Evolutionary conservation across 441 rosid genomes (phyloP).

Genomic region (Capsella rubella): DNA sequence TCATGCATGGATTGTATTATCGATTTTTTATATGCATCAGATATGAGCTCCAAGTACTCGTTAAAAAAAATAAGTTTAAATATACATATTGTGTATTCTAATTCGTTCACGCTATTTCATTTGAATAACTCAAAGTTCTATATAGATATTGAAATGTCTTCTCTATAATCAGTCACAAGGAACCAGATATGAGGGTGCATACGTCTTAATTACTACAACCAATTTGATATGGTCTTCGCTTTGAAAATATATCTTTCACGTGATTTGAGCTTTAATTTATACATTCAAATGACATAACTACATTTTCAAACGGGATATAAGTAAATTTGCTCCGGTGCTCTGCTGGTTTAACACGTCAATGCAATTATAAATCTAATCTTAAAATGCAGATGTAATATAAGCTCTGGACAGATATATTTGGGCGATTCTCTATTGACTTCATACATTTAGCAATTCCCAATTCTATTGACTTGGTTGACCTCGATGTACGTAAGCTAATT

Average conservation of each 20-base stretch:
- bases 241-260: constrained; percentile 33
- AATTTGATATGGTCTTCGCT: constrained; percentile 27
- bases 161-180: constrained; percentile 16
- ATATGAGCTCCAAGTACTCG: neutral
- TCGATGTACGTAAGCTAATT: constrained; percentile 38
- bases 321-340: neutral
- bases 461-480: constrained; percentile 41
- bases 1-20: neutral
- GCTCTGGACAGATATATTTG: neutral
- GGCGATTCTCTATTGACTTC: constrained; percentile 13
- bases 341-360: constrained; percentile 8
- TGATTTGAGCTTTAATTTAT: constrained; percentile 16
- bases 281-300: constrained; percentile 1
- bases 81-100: neutral
- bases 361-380: neutral
- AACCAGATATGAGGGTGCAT: constrained; percentile 16
- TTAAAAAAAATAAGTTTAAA: neutral
- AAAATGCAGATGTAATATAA: constrained; percentile 2
- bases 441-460: neutral
- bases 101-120: constrained; percentile 8
- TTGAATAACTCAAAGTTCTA: constrained; percentile 13
- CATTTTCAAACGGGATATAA: constrained; percentile 18
- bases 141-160: neutral
- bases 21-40: neutral
- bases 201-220: constrained; percentile 18